Evolutionary conservation across 2,329 filamentous ascomycete species (phyloP), one percentile per base, ranked within the genome.

Genomic region (Cryphonectria parasitica): DNA sequence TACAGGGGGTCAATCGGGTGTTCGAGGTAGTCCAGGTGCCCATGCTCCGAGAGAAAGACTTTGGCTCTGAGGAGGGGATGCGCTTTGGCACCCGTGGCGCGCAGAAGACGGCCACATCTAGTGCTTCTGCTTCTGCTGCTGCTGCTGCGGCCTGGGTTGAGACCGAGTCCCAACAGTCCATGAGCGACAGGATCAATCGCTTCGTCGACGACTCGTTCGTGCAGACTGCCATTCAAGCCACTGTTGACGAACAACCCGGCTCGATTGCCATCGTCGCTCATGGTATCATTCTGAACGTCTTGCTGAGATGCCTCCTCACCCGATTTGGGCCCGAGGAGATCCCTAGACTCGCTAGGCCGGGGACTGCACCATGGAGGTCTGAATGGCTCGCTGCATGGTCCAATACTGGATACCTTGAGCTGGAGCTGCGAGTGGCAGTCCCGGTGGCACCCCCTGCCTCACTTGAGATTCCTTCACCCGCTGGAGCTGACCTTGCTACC

Each of bases 201-300:
- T 97, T 97, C 74, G 79, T 97, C 31, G 83, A 90, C 69, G 79
- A 83, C 11, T 83, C 91, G 76, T 80, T 97, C 0, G 74, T 87
- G 6, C 65, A 67, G 17, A 64, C 70, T 15, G 58, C 66, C 56
- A 31, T 71, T 36, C 61, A 52, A 17, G 71, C 65, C 34, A 67
- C 61, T n/a, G 65, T 75, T 45, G 69, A 54, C 5, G 68, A 74
- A 25, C 72, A 72, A 13, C 78, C 83, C 15, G 76, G 79, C 8
- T 81, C 83, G 2, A 82, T 94, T 17, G 90, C 89, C 1, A 81
- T 97, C 19, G 91, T 97, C 3, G 91, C 94, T 1, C 95, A 98
- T 76, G 94, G 95, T 22, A 90, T 97, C 72, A 89, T 97, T 56
- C 86, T 97, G 2, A 89, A 88, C 2, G 85, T 89, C 43, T 80